A percentile compares a stretch with the other conserved stretches of the same genome.
phyloP scores from a whole-genome alignment of 495 filamentous ascomycete genomes.

The Amniculicola lignicola region DNA sequence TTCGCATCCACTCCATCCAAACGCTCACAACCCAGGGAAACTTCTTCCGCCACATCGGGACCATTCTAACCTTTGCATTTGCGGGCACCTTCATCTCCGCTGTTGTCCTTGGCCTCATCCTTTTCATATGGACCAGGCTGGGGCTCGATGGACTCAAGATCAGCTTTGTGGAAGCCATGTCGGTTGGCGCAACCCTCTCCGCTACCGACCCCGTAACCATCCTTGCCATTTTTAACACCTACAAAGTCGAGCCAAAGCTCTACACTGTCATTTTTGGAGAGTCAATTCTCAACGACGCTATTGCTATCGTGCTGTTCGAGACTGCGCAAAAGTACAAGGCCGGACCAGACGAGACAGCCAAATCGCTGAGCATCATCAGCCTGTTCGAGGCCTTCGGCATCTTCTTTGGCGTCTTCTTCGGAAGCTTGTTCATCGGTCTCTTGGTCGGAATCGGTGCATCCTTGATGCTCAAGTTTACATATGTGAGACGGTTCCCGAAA shows the following conservation, averaged over 20 bases:
- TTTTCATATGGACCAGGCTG: conserved; percentile 85
- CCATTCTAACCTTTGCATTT: conserved; percentile 97
- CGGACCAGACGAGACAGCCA: no score
- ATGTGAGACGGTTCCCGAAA: conserved; percentile 85
- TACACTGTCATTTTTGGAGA: conserved; percentile 99
- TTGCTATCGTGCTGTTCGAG: conserved; percentile 97
- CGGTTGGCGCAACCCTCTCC: conserved; percentile 90
- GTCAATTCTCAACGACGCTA: conserved; percentile 95
- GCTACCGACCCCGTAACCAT: conserved; percentile 98
- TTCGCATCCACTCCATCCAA: not conserved
- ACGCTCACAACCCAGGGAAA: conserved; percentile 56
- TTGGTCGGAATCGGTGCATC: conserved; percentile 82
- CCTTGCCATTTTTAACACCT: conserved; percentile 96
- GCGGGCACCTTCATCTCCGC: conserved; percentile 97
- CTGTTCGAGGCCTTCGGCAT: conserved; percentile 87
- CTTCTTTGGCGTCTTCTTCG: conserved; percentile 94
- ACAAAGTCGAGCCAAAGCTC: conserved; percentile 97
- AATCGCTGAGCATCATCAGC: conserved; percentile 65
- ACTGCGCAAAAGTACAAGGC: conserved; percentile 85
- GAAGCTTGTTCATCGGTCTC: conserved; percentile 84
- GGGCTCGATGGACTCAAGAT: conserved; percentile 81
- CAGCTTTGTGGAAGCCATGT: conserved; percentile 89
- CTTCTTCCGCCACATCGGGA: conserved; percentile 97
- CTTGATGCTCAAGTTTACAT: conserved; percentile 86
- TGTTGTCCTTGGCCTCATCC: conserved; percentile 79